phyloP scores from a whole-genome alignment of 345 rosid species.

The Psidium friedrichsthalianum region DNA sequence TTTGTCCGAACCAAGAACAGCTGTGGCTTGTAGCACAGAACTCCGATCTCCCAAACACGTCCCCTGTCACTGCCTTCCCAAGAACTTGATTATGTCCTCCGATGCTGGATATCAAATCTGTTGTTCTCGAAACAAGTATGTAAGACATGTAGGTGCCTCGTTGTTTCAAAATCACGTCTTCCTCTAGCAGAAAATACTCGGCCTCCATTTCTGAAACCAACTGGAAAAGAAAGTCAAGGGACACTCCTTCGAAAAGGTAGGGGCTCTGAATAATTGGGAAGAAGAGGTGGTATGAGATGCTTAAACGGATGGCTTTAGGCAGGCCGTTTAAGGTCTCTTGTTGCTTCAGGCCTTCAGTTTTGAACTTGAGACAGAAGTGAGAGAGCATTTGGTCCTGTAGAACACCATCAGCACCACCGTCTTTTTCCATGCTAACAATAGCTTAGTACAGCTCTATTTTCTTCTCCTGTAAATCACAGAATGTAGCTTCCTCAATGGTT shows the following conservation, averaged over 20 bases:
- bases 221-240: constrained; percentile 80
- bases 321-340: constrained; percentile 70
- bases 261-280: constrained; percentile 44
- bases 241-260: constrained; percentile 75
- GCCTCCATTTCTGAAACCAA: constrained; percentile 90
- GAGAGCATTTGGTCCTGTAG: constrained; percentile 89
- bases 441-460: too few species aligned
- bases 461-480: too few species aligned
- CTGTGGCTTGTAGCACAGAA: constrained; percentile 64
- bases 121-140: constrained; percentile 80
- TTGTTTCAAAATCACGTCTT: constrained; percentile 62
- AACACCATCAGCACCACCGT: too few species aligned
- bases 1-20: constrained; percentile 69
- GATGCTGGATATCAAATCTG: constrained; percentile 23
- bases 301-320: constrained; percentile 89
- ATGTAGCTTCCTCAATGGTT: too few species aligned
- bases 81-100: constrained; percentile 46
- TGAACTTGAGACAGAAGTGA: constrained; percentile 78
- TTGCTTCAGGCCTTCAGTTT: constrained; percentile 89
- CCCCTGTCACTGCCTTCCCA: constrained; percentile 62
- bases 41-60: constrained; percentile 81
- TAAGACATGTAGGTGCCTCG: constrained; percentile 75
- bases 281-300: constrained; percentile 79
- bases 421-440: too few species aligned
- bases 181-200: constrained; percentile 87